phyloP scores from a whole-genome alignment of 805 yeast species.

The Vanderwaltozyma verrucispora region DNA sequence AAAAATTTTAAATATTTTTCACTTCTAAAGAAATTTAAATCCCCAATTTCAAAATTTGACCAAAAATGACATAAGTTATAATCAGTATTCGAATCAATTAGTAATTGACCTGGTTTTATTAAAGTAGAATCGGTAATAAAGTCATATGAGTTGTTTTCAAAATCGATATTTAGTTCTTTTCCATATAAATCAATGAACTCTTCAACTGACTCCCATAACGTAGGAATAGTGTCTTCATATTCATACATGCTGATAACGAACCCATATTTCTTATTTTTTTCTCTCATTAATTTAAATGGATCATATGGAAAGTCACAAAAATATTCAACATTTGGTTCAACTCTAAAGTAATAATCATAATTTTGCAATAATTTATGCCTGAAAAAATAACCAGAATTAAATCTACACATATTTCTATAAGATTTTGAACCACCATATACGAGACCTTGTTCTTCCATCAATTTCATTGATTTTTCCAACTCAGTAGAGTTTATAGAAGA shows the following conservation, averaged over 20 bases:
- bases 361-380: conserved; percentile 59
- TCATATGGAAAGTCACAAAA: conserved; percentile 80
- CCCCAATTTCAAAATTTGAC: conserved; percentile 78
- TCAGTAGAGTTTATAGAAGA: conserved; percentile 49
- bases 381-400: conserved; percentile 85
- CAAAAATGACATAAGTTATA: conserved; percentile 81
- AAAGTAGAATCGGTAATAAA: conserved; percentile 44
- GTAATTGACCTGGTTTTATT: neutral
- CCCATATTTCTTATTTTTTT: conserved; percentile 70
- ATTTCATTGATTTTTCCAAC: conserved; percentile 37
- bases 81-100: conserved; percentile 35
- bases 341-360: conserved; percentile 90
- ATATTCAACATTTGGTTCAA: conserved; percentile 85
- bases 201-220: conserved; percentile 66
- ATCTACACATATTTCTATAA: conserved; percentile 91
- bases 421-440: conserved; percentile 57
- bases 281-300: conserved; percentile 73
- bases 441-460: conserved; percentile 38
- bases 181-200: conserved; percentile 56
- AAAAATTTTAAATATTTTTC: conserved; percentile 54
- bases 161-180: conserved; percentile 23
- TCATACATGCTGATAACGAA: conserved; percentile 79
- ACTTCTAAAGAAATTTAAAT: conserved; percentile 58
- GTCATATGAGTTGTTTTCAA: conserved; percentile 19
- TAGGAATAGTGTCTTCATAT: conserved; percentile 74